These are phyloP conservation scores for Ilyonectria mors-panacis DNA, from an alignment of 2,329 filamentous ascomycete species.

Conservation along the genomic window DNA sequence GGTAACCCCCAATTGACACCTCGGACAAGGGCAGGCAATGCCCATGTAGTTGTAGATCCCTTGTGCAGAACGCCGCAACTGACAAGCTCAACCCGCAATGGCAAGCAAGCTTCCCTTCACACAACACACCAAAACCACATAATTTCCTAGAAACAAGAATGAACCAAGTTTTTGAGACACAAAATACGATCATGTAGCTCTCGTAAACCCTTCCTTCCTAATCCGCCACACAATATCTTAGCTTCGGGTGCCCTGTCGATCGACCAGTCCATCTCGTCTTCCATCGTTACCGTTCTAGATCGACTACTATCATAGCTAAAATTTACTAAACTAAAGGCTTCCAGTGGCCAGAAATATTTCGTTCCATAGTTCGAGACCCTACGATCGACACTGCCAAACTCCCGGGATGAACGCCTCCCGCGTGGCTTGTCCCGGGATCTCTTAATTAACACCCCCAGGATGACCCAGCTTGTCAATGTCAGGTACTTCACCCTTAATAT, in stretches of 20 bases:
- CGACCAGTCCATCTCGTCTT: constrained; percentile 5
- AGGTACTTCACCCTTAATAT: not conserved
- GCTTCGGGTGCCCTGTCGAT: constrained; percentile 26
- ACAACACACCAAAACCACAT: not conserved
- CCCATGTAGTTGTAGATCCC: not conserved
- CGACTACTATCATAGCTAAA: not conserved
- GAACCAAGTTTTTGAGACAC: not conserved
- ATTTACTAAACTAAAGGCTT: not conserved
- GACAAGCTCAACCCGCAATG: not conserved
- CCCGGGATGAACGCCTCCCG: not conserved
- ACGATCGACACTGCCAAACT: constrained; percentile 4
- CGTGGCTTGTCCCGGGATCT: constrained; percentile 4
- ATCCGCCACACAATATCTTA: not conserved
- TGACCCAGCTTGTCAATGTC: not conserved
- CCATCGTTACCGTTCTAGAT: constrained; percentile 3
- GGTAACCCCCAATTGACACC: not conserved
- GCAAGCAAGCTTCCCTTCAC: not conserved
- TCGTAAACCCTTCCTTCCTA: not conserved
- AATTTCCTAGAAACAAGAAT: not conserved
- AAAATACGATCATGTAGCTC: not conserved
- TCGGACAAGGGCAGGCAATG: not conserved
- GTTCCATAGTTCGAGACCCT: not conserved
- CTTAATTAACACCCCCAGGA: not conserved
- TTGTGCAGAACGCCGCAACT: not conserved
- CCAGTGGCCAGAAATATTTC: not conserved